These are phyloP conservation scores for Trichoderma sp. DNA, from an alignment of 2,329 filamentous ascomycete species.

Conservation along the genomic window DNA sequence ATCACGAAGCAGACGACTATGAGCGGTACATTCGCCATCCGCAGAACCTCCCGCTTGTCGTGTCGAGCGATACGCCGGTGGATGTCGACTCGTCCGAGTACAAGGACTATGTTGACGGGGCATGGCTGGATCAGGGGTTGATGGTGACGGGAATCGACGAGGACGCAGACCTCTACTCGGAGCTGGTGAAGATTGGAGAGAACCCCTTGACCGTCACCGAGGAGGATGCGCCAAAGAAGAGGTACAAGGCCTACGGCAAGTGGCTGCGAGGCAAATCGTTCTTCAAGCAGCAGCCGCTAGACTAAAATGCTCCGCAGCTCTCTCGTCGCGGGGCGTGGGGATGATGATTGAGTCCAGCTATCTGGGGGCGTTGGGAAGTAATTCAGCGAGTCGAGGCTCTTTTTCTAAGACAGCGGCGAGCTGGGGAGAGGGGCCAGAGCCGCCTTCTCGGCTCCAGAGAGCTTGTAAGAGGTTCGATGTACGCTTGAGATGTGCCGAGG, in stretches of 20 bases:
- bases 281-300: constrained; percentile 83
- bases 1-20: constrained; percentile 82
- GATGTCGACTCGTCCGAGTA: constrained; percentile 68
- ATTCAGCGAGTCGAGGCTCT: constrained; percentile 39
- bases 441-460: constrained; percentile 33
- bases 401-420: constrained; percentile 33
- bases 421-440: constrained; percentile 23
- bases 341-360: neutral
- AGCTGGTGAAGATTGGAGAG: constrained; percentile 75
- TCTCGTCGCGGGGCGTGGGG: neutral
- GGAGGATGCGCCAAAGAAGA: constrained; percentile 86
- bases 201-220: constrained; percentile 86
- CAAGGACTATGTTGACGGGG: constrained; percentile 75
- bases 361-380: constrained; percentile 31
- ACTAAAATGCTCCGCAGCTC: constrained; percentile 41
- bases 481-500: constrained; percentile 28
- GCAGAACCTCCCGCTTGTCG: constrained; percentile 81
- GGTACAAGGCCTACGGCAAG: constrained; percentile 94
- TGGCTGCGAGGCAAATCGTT: constrained; percentile 94
- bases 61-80: constrained; percentile 66
- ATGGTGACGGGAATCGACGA: constrained; percentile 54
- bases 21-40: constrained; percentile 86
- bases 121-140: constrained; percentile 62
- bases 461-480: constrained; percentile 33
- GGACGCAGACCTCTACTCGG: constrained; percentile 63